Evolutionary conservation across 2,329 filamentous ascomycete species (phyloP).

Genomic region (Neophaeococcomyces aloes): DNA sequence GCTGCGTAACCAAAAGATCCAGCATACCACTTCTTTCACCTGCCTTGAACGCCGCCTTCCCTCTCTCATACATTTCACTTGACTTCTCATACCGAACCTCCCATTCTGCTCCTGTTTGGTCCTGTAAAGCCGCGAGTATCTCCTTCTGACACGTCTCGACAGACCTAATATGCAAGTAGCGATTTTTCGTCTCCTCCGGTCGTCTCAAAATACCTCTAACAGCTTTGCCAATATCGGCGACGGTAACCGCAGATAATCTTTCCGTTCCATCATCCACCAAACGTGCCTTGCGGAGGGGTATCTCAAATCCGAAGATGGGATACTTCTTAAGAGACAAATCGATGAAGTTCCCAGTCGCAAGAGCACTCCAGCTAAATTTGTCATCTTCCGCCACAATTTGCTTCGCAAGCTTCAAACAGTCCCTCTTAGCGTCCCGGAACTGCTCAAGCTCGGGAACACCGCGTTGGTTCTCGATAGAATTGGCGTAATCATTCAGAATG

Average conservation of each 20-base stretch:
- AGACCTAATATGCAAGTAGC: conserved; percentile 1
- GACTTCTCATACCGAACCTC: background rate
- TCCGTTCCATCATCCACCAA: conserved; percentile 1
- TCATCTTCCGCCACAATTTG: background rate
- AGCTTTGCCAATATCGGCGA: conserved; percentile 2
- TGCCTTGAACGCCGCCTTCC: background rate
- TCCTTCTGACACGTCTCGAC: conserved; percentile 5
- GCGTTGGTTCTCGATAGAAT: background rate
- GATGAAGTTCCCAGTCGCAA: conserved; percentile 3
- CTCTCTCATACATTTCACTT: conserved; percentile 1
- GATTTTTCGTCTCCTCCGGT: conserved; percentile 1
- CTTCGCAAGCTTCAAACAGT: background rate
- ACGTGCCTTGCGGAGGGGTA: background rate
- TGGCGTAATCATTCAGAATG: conserved; percentile 6
- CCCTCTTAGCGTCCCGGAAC: background rate
- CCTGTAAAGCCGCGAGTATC: background rate
- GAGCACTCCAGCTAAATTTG: background rate
- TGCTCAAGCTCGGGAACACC: background rate
- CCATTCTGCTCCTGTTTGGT: background rate
- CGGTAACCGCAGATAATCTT: background rate
- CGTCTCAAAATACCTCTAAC: conserved; percentile 2
- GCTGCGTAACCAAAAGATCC: conserved; percentile 5
- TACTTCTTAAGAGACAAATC: conserved; percentile 3
- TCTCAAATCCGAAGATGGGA: conserved; percentile 1
- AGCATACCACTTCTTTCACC: conserved; percentile 4